Evolutionary conservation across 2,329 filamentous ascomycete species (phyloP), one percentile per base, ranked within the genome.

Genomic region (Diaporthe amygdali): DNA sequence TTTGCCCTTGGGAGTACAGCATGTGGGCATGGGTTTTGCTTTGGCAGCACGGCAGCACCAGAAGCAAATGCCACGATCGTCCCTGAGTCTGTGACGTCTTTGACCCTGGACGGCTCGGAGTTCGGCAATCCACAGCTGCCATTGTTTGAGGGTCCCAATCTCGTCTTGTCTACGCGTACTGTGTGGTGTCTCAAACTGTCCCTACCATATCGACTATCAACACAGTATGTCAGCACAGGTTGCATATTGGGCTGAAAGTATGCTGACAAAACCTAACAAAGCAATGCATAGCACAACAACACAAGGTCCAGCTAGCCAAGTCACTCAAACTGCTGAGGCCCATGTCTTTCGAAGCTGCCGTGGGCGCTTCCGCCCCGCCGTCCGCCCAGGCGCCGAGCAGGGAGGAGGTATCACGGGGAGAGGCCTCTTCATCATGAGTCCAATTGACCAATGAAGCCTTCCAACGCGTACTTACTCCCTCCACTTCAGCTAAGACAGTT

Each of bases 11-110:
- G n/a, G n/a, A n/a, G 30, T 22, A 9, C 25, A n/a, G 51, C 5
- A 39, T 39, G 37, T 14, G 37, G 6, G 10, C 37, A 14, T 39
- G n/a, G n/a, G 37, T 39, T 39, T 39, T 39, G 10, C 37, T 39
- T 14, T 39, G 37, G n/a, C n/a, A n/a, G n/a, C 10, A 39, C 6
- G 10, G 37, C 20, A 22, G 20, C 20, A 22, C n/a, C 30, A 37
- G 30, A 49, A 34, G n/a, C 44, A 49, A 49, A 27, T 12, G 44
- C 59, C 41, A 17, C 30, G 59, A 37, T 49, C 44, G 59, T 37
- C 59, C 30, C 44, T 37, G 59, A 37, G 59, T 41, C 59, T 47
- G 54, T 56, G 59, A 64, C 59, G 59, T 64, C 44, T 30, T 64
- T 6, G 59, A 64, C 59, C 27, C 59, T 49, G 27, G 27, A 47